Percentiles rank a stretch among this genome's conserved stretches.
phyloP scores from a whole-genome alignment of 2,329 filamentous ascomycete genomes.

The Epichloe glyceriae region DNA sequence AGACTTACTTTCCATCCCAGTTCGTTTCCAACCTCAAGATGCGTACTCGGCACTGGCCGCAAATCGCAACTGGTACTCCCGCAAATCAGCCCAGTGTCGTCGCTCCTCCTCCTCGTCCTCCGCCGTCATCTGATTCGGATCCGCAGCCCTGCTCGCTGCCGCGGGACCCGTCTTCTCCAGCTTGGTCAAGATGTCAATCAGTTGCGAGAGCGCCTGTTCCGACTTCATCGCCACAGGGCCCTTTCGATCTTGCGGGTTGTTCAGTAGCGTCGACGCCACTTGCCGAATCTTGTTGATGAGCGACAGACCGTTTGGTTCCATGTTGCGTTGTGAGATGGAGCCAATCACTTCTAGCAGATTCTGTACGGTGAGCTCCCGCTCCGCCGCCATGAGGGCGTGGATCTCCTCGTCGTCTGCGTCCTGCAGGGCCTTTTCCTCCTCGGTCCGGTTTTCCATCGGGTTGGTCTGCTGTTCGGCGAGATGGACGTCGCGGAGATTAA shows the following conservation, averaged over 20 bases:
- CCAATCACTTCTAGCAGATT: constrained; percentile 63
- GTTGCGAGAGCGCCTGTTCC: constrained; percentile 58
- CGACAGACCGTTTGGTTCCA: constrained; percentile 57
- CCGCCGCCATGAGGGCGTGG: constrained; percentile 53
- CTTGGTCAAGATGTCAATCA: constrained; percentile 62
- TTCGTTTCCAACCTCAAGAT: too few species aligned
- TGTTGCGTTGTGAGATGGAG: constrained; percentile 70
- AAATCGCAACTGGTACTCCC: constrained; percentile 66
- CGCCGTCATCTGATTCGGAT: constrained; percentile 27
- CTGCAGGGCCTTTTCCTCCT: constrained; percentile 24
- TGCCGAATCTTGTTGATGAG: constrained; percentile 75
- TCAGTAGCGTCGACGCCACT: constrained; percentile 68
- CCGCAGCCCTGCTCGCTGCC: constrained; percentile 17
- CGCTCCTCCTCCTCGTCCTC: constrained; percentile 66
- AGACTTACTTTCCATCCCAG: too few species aligned
- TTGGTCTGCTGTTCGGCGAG: constrained; percentile 31
- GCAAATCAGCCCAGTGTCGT: constrained; percentile 63
- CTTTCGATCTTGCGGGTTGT: constrained; percentile 39
- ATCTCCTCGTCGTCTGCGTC: constrained; percentile 34
- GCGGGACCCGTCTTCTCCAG: constrained; percentile 50
- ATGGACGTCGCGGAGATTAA: constrained; percentile 58
- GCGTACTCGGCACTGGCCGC: constrained; percentile 48
- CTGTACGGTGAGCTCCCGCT: constrained; percentile 71
- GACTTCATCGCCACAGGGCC: constrained; percentile 39
- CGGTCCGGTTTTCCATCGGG: constrained; percentile 19